Evolutionary conservation across 1,139 yeast species (phyloP), one percentile per base, ranked within the genome.

Genomic region (Candida tunisiensis): DNA sequence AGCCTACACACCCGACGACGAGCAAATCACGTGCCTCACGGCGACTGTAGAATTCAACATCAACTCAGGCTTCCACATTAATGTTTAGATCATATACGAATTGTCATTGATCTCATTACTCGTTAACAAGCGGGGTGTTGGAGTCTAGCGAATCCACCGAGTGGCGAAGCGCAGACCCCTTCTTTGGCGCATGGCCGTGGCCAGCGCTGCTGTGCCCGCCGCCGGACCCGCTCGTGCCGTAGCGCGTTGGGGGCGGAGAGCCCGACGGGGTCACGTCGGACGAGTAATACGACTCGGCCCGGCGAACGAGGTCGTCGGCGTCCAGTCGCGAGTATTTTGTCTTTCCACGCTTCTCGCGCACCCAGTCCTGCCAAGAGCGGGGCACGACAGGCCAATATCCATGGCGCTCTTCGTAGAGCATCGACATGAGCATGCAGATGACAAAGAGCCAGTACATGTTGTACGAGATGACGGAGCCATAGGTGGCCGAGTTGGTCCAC

Each of bases 401-500:
- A 24, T 51, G 51, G 48, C 58, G 73, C 59, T 80, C 93, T 57
- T 75, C 83, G 53, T 43, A 77, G 39, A 67, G 57, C 78, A 79
- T 68, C 40, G 73, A 49, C n/a, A 45, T 34, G 27, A 82, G 52
- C 28, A 62, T 56, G 18, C 53, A 40, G 35, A 79, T 71, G 31
- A 82, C 50, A 9, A 55, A 54, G 21, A 74, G 37, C 95, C 95
- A 83, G 57, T 82, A 83, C 26, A 78, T 41, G 56, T 79, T 80
- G 60, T 83, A 83, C 27, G 83, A 66, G 26, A 82, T 58, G 34
- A 83, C 82, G 2, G 92, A 77, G 30, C 93, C 92, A 45, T 79
- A 69, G 37, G 93, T 82, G 33, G 94, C 94, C 31, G 83, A 65
- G 53, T 80, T 80, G 57, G 79, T 92, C 93, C 93, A 80, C 38